Conservation (phyloP, 768 basidiomycete genomes). For the Pleurotus giganteus region DNA sequence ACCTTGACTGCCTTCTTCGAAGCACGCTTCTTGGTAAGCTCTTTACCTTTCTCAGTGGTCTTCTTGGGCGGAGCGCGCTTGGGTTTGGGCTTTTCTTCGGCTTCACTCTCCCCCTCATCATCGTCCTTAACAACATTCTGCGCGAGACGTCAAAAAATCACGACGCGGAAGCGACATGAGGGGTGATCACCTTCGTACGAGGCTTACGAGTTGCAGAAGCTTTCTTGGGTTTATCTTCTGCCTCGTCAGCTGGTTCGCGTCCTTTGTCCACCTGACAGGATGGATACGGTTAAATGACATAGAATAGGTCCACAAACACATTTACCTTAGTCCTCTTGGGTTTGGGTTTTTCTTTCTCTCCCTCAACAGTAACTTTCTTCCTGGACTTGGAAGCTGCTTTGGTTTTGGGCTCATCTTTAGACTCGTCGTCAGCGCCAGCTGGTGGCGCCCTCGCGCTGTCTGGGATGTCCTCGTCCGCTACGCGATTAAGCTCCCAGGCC, state of each 20-base stretch:
- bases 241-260: conserved; percentile 24
- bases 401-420: neutral
- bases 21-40: conserved; percentile 40
- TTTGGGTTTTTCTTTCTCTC: conserved; percentile 19
- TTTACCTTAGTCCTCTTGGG: conserved; percentile 22
- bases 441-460: conserved; percentile 62
- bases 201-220: conserved; percentile 15
- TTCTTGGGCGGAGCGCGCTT: conserved; percentile 32
- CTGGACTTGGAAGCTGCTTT: conserved; percentile 27
- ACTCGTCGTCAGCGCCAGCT: conserved; percentile 39
- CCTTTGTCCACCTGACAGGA: conserved; percentile 16
- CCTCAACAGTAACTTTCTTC: conserved; percentile 40
- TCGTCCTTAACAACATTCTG: conserved; percentile 19
- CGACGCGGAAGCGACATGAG: conserved; percentile 15
- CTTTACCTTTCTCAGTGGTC: conserved; percentile 34
- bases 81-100: conserved; percentile 37
- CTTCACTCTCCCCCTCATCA: conserved; percentile 23
- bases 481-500: conserved; percentile 76
- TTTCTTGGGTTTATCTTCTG: conserved; percentile 27
- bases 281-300: too few species aligned
- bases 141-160: too few species aligned
- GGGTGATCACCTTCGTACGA: conserved; percentile 20
- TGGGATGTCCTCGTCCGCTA: conserved; percentile 84
- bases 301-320: too few species aligned
- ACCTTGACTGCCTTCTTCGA: conserved; percentile 36